Evolutionary conservation across 164 flowering plant species (phyloP), one percentile per base, ranked within the genome.

Genomic region (Vitis labrusca): DNA sequence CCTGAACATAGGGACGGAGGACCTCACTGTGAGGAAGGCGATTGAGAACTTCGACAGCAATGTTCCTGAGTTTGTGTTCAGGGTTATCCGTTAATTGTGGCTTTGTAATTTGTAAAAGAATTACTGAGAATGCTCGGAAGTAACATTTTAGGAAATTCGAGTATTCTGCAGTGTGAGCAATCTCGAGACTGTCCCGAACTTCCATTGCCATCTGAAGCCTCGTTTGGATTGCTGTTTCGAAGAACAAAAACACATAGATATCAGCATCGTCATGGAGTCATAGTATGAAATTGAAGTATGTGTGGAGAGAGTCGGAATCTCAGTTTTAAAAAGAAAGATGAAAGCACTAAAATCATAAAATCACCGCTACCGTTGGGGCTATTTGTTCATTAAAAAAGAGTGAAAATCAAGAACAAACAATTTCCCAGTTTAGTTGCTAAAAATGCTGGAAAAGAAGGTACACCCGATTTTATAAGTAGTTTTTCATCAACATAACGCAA

Each of bases 21-120:
- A 92, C 98, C 61, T 96, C 99, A 54, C 89, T 89, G 59, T 93
- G 97, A 9, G 99, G 99, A 9, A 96, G 84, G 16, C 99, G 90
- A 66, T 89, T 96, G 12, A 96, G 90, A 13, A 93, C 87, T 83
- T 96, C 99, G 27, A 96, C 89, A 10, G 88, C 79, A 30, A 93
- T 76, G 68, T 96, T 96, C 2, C 99, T 81, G 10, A 96, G 87
- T 79, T 93, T 93, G 82, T 96, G 97, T 76, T 96, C 99, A 0
- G 76, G 84, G 67, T 84, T 92, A 65, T 96, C 98, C 1, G 69
- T 51, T 47, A 86, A 79, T 76, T 96, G 99, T 12, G 99, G 99
- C 71, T 87, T 85, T 11, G 99, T 93, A 8, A 93, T 78, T 54
- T 93, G 89, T 29, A 84, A 72, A 3, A 96, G 85, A 62, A 96